phyloP scores from a whole-genome alignment of 352 stramenopile species.

The Phytophthora uliginosa region DNA sequence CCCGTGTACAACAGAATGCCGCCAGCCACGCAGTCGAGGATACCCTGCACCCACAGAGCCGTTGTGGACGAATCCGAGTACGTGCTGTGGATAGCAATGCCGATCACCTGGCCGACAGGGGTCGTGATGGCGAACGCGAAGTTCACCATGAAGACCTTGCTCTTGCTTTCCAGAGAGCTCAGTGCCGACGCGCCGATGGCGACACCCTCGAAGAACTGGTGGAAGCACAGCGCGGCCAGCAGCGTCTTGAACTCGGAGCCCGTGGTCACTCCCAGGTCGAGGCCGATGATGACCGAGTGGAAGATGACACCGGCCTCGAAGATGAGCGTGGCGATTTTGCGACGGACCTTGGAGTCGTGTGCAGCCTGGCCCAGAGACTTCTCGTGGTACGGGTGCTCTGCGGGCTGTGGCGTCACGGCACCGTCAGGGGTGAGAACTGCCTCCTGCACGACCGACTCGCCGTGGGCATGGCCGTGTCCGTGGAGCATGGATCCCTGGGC shows the following conservation, averaged over 20 bases:
- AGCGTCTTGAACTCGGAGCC: constrained; percentile 67
- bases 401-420: constrained; percentile 16
- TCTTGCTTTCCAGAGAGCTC: constrained; percentile 44
- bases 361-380: constrained; percentile 14
- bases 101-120: constrained; percentile 60
- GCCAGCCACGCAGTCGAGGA: constrained; percentile 72
- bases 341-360: constrained; percentile 31
- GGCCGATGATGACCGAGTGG: constrained; percentile 77
- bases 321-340: constrained; percentile 58
- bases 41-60: constrained; percentile 67
- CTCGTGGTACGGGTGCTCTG: constrained; percentile 32
- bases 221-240: constrained; percentile 73
- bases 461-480: constrained; percentile 47
- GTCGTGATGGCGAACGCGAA: constrained; percentile 69
- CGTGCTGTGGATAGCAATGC: constrained; percentile 60
- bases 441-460: constrained; percentile 14
- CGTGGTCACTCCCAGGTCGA: constrained; percentile 65
- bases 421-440: constrained; percentile 23
- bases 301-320: constrained; percentile 70
- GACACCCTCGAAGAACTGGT: constrained; percentile 85
- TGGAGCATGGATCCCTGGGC: constrained; percentile 33
- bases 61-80: constrained; percentile 62
- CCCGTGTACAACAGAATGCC: constrained; percentile 81
- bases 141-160: constrained; percentile 57
- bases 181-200: constrained; percentile 61